phyloP scores from a whole-genome alignment of 345 rosid genomes.

The Eucalyptus regnans region DNA sequence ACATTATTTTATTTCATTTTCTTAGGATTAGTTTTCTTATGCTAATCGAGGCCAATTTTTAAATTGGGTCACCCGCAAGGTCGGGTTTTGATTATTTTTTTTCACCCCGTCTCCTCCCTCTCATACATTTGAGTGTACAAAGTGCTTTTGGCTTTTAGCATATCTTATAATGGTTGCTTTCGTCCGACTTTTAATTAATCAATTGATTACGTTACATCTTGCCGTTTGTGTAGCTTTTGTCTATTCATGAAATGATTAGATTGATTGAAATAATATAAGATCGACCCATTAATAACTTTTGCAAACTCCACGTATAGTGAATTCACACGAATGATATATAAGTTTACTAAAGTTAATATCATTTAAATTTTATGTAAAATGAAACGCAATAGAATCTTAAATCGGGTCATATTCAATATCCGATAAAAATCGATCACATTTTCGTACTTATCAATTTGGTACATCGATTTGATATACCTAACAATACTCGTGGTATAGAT shows the following conservation, averaged over 20 bases:
- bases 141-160: neutral
- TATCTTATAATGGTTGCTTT: neutral
- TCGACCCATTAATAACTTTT: neutral
- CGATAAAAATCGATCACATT: rapidly evolving
- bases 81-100: neutral
- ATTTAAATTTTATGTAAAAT: neutral
- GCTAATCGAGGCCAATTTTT: neutral
- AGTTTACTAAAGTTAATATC: neutral
- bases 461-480: neutral
- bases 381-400: neutral
- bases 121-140: neutral
- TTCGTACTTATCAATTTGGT: neutral
- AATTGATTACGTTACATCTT: neutral
- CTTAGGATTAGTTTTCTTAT: neutral
- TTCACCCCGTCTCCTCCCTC: neutral
- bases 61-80: neutral
- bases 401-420: neutral
- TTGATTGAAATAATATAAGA: neutral
- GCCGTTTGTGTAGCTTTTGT: neutral
- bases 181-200: neutral
- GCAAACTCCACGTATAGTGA: rapidly evolving
- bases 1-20: neutral
- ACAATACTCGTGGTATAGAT: neutral
- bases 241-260: neutral
- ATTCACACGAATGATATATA: neutral